Evolutionary conservation across 23 red algal species (phyloP).

Genomic region (Gracilaria caudata): DNA sequence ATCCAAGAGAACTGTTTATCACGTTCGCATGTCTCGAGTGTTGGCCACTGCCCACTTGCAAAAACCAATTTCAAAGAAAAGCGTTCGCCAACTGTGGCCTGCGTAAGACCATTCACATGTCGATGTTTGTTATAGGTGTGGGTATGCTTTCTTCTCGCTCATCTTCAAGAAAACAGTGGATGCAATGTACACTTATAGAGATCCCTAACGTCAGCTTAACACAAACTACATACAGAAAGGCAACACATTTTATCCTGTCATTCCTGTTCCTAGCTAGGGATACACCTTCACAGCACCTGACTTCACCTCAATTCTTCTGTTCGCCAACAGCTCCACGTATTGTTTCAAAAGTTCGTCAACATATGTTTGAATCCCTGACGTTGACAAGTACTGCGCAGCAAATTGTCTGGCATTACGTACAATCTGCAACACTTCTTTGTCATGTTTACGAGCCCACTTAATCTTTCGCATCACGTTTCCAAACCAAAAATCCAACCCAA

Average conservation of each 20-base stretch:
- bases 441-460: constrained; percentile 48
- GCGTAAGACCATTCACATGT: neutral
- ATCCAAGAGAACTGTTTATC: constrained; percentile 29
- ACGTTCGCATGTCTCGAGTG: constrained; percentile 12
- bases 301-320: constrained; percentile 15
- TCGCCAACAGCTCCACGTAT: constrained; percentile 29
- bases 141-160: neutral
- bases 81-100: neutral
- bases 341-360: constrained; percentile 58
- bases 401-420: constrained; percentile 36
- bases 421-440: constrained; percentile 44
- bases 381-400: constrained; percentile 52
- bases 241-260: neutral
- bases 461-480: constrained; percentile 6
- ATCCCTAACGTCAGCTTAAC: neutral
- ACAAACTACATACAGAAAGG: neutral
- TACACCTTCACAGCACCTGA: constrained; percentile 29
- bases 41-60: neutral
- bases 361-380: constrained; percentile 44
- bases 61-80: neutral
- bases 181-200: neutral
- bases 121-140: neutral
- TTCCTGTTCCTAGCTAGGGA: constrained; percentile 3
- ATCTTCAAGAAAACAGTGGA: neutral
- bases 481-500: constrained; percentile 60